Percentiles rank a stretch among this genome's conserved stretches.
Evolutionary conservation across 306 rosid species (phyloP).

Genomic region (Fragaria nilgerrensis): DNA sequence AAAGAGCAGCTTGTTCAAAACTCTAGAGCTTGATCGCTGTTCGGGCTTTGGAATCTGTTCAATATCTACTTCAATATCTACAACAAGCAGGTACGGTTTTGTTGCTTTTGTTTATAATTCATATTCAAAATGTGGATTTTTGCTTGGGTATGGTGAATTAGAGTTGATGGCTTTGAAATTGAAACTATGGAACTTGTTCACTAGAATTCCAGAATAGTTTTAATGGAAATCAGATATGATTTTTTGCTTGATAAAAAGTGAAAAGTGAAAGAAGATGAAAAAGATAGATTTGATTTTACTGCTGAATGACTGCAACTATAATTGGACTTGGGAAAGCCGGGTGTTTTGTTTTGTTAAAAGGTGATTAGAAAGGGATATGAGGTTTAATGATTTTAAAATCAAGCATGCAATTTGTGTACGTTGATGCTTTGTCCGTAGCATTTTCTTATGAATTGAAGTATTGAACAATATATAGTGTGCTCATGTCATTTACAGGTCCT

Average conservation of each 20-base stretch:
- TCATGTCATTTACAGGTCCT: no score
- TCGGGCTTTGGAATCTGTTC: slow-evolving; percentile 76
- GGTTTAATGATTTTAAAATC: background rate
- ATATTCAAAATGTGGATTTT: background rate
- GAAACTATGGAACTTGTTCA: background rate
- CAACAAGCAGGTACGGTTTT: slow-evolving; percentile 71
- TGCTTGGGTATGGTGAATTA: background rate
- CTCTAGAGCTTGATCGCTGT: slow-evolving; percentile 58
- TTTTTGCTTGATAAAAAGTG: background rate
- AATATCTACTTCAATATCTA: slow-evolving; percentile 91
- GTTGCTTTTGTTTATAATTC: background rate
- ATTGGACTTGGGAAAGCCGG: background rate
- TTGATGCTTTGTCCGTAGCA: no score
- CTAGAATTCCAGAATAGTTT: background rate
- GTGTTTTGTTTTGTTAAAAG: no score
- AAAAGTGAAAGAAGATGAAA: background rate
- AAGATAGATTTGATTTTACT: background rate
- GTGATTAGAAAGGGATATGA: background rate
- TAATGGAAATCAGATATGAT: background rate
- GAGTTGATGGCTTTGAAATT: background rate
- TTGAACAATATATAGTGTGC: no score
- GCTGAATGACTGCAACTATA: background rate
- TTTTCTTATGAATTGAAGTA: no score
- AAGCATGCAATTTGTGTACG: no score
- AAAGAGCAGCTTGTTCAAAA: slow-evolving; percentile 26